phyloP scores from a whole-genome alignment of 176 grass and related monocot genomes.

The Melocanna baccifera region DNA sequence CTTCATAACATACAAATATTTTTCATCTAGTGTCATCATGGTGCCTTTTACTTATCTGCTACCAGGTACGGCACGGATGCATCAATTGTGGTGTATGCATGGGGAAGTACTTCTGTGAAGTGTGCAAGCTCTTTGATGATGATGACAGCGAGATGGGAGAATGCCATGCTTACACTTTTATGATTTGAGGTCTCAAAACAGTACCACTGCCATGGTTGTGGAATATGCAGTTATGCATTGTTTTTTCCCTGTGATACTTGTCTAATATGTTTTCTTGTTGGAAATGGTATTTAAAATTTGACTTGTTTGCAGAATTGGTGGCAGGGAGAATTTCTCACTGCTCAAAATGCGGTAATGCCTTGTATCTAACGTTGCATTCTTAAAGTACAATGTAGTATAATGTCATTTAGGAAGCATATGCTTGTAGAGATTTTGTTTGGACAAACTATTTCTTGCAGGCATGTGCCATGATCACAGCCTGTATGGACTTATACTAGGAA shows the following conservation, averaged over 20 bases:
- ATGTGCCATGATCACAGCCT: not conserved
- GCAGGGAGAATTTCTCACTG: slow-evolving; percentile 93
- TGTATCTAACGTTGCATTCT: slow-evolving; percentile 1
- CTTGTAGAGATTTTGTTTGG: not conserved
- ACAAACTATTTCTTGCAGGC: not conserved
- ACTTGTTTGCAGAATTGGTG: slow-evolving; percentile 69
- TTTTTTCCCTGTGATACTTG: not conserved
- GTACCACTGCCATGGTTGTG: slow-evolving; percentile 87
- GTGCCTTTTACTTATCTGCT: slow-evolving; percentile 34
- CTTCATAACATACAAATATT: not conserved
- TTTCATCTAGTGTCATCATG: slow-evolving; percentile 11
- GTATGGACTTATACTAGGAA: not conserved
- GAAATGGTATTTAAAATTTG: slow-evolving; percentile 13
- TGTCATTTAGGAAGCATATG: not conserved
- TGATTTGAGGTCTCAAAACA: slow-evolving; percentile 75
- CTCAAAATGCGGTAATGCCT: slow-evolving; percentile 71
- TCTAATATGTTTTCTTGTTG: slow-evolving; percentile 8
- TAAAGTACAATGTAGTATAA: not conserved
- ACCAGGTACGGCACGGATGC: slow-evolving; percentile 72
- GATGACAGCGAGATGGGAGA: slow-evolving; percentile 58
- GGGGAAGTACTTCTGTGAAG: slow-evolving; percentile 84
- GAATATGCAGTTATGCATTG: slow-evolving; percentile 75
- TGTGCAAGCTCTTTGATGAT: slow-evolving; percentile 96
- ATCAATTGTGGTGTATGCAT: slow-evolving; percentile 78
- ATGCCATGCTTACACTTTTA: slow-evolving; percentile 7